Evolutionary conservation across 2,329 filamentous ascomycete genomes (phyloP), one percentile per base, ranked within the genome.

Genomic region (Diaporthe caulivora): DNA sequence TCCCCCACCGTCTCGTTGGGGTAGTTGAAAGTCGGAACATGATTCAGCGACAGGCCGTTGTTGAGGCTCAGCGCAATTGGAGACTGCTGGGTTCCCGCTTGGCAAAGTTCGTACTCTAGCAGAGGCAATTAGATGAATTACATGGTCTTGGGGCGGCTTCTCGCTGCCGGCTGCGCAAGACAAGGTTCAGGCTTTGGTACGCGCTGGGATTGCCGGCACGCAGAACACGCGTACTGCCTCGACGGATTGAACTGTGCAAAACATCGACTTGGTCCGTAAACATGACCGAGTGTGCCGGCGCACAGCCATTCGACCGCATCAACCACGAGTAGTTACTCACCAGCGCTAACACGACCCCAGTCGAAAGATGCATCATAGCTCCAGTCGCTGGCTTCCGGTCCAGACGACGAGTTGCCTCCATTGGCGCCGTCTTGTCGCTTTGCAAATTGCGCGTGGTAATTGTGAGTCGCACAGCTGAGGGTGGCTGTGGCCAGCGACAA

Each of bases 61-160:
- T 79, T 77, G 40, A 84, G 78, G 11, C 77, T 79, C 10, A 88
- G 82, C 0, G 82, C 80, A 68, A 89, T 88, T 9, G 87, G 87
- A 0, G 86, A 85, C 77, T 88, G 87, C 72, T 86, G 83, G 0
- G 85, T 87, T 47, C 87, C 86, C 21, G 83, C 85, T 75, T 88
- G 86, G 80, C 87, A 88, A 26, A 84, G 78, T 17, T 60, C 53
- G 18, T 8, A 80, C 3, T 65, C 62, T 65, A 37, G 44, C 11
- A 17, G 9, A 37, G 8, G 21, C 21, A 51, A 51, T 65, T 65
- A 65, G 62, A 51, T 65, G 44, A 51, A 24, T 21, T 21, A 29
- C 47, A 21, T 24, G 26, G 37, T 13, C 37, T 10, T 3, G 2
- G 34, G 51, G 26, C 21, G 11, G 29, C 18, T 47, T 15, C 24